Evolutionary conservation across 768 basidiomycete species (phyloP).

Genomic region (Pisolithus orientalis): DNA sequence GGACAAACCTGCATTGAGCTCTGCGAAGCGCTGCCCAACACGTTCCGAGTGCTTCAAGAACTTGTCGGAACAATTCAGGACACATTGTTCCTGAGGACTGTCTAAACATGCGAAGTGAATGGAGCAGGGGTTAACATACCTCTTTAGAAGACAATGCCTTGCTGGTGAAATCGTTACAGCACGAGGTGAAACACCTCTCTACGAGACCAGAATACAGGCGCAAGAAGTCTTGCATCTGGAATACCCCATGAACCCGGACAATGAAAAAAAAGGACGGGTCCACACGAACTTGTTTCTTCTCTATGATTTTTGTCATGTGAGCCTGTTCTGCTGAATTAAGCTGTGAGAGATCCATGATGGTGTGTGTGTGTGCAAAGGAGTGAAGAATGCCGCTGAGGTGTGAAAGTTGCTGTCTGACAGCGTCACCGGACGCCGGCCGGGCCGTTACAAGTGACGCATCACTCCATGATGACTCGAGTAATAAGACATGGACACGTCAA

Average conservation of each 20-base stretch:
- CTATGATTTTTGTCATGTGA: constrained; percentile 91
- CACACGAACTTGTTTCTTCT: constrained; percentile 83
- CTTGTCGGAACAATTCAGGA: constrained; percentile 94
- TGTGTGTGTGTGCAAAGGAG: background rate
- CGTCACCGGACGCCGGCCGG: too few species aligned
- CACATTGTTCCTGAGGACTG: constrained; percentile 70
- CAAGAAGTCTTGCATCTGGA: constrained; percentile 97
- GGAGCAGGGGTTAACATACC: constrained; percentile 35
- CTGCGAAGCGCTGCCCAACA: constrained; percentile 87
- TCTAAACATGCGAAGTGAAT: too few species aligned
- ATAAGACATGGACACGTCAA: too few species aligned
- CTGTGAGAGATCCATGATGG: constrained; percentile 81
- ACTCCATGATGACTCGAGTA: background rate
- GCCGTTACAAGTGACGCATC: too few species aligned
- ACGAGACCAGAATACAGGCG: constrained; percentile 90
- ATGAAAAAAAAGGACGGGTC: background rate
- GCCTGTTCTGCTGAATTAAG: constrained; percentile 90
- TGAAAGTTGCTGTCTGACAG: too few species aligned
- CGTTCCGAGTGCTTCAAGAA: constrained; percentile 96
- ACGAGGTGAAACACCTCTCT: constrained; percentile 92
- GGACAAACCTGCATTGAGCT: constrained; percentile 80
- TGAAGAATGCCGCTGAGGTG: background rate
- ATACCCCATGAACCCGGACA: background rate
- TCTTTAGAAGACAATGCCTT: constrained; percentile 92
- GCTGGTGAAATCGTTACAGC: constrained; percentile 95